Percentiles rank a stretch among this genome's conserved stretches.
Conservation (phyloP, 306 rosid species). For the Arachis stenosperma region DNA sequence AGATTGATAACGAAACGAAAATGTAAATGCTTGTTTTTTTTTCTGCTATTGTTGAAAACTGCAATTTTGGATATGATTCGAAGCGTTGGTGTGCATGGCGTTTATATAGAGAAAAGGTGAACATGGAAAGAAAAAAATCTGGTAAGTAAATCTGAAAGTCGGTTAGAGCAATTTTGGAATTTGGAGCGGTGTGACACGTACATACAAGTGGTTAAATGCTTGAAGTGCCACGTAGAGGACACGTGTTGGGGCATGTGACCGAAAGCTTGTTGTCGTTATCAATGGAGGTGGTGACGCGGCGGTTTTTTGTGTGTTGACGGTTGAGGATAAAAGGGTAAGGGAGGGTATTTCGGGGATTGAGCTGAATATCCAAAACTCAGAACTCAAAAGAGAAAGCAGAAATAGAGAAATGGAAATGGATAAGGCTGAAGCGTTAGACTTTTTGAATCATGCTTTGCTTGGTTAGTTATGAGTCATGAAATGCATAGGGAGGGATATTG, state of each 20-base stretch:
- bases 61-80: background rate
- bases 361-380: background rate
- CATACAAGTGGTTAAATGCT: background rate
- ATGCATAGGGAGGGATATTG: background rate
- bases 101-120: background rate
- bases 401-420: too few relatives aligned
- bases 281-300: background rate
- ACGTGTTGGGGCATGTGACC: background rate
- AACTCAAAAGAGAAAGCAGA: too few relatives aligned
- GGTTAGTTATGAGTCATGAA: background rate
- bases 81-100: background rate
- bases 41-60: background rate
- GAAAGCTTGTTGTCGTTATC: background rate
- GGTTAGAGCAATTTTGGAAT: background rate
- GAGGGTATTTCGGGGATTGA: background rate
- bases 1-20: background rate
- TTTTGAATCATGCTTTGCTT: too few relatives aligned
- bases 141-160: background rate
- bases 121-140: background rate
- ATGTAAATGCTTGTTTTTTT: background rate
- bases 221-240: background rate
- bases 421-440: too few relatives aligned
- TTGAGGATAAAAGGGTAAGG: too few relatives aligned
- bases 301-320: background rate
- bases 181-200: background rate